Conservation (phyloP, 73 alveolate genomes). For the Paramecium primaurelia region DNA sequence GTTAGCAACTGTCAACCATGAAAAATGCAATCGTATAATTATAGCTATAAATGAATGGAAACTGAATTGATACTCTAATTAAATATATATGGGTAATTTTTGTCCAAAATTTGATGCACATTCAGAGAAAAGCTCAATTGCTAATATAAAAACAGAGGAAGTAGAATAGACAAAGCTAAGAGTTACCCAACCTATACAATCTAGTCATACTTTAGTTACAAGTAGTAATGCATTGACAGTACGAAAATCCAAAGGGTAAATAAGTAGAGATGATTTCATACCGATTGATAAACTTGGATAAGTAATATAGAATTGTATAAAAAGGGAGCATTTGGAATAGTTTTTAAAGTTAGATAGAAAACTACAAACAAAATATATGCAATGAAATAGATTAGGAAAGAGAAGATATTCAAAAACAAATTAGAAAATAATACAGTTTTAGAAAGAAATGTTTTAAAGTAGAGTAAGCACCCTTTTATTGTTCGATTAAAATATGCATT, state of each 20-base stretch:
- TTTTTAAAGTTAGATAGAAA: conserved; percentile 82
- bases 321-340: conserved; percentile 93
- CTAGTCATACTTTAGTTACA: background rate
- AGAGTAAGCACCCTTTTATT: conserved; percentile 83
- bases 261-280: background rate
- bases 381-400: conserved; percentile 86
- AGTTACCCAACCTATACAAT: background rate
- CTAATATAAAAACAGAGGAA: background rate
- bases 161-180: background rate
- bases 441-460: conserved; percentile 82
- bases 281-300: background rate
- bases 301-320: conserved; percentile 36
- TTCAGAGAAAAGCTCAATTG: background rate
- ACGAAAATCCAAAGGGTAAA: background rate
- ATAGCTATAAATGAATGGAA: background rate
- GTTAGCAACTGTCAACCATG: background rate
- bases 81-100: background rate
- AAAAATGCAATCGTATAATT: background rate
- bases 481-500: conserved; percentile 81
- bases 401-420: conserved; percentile 69
- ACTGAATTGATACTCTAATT: background rate
- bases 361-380: conserved; percentile 79
- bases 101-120: background rate
- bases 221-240: background rate
- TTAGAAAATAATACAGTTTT: conserved; percentile 85